These are phyloP conservation scores for Plasmodium cynomolgi DNA, from an alignment of 169 alveolate species.

Conservation along the genomic window DNA sequence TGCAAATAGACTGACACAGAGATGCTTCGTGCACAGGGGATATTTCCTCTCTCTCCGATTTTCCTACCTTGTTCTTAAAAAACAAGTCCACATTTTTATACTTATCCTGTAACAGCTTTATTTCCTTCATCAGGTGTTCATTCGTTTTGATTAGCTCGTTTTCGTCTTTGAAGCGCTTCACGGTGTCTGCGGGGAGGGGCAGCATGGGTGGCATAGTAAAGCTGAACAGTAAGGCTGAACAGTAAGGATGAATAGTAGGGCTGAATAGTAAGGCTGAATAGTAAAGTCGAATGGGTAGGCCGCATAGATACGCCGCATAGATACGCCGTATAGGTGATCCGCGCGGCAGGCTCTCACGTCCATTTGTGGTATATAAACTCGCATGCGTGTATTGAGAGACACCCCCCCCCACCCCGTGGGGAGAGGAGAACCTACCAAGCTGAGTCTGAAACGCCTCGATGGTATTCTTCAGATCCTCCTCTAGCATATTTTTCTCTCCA, in stretches of 20 bases:
- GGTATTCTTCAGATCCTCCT: slow-evolving; percentile 50
- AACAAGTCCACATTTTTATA: slow-evolving; percentile 55
- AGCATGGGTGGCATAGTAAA: not conserved
- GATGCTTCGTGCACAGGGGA: not conserved
- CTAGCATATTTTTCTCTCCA: slow-evolving; percentile 45
- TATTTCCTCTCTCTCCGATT: not conserved
- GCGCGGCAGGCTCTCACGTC: no score
- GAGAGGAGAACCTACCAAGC: slow-evolving; percentile 6
- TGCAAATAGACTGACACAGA: not conserved
- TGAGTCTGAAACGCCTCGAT: slow-evolving; percentile 61
- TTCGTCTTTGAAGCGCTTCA: slow-evolving; percentile 43
- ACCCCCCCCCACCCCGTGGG: no score
- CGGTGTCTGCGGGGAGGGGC: slow-evolving; percentile 8
- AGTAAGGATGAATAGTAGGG: not conserved
- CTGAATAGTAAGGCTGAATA: no score
- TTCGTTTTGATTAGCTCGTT: slow-evolving; percentile 24
- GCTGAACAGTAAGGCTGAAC: no score
- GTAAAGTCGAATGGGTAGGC: not conserved
- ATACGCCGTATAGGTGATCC: no score
- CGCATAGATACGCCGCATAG: no score
- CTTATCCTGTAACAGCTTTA: slow-evolving; percentile 54
- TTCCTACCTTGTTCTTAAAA: slow-evolving; percentile 48
- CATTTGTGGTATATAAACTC: no score
- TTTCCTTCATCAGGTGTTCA: slow-evolving; percentile 50
- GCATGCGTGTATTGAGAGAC: not conserved